Percentiles rank a stretch among this genome's conserved stretches.
These are phyloP conservation scores for Pterocarpus macrocarpus DNA, from an alignment of 306 rosid genomes.

Conservation along the genomic window DNA sequence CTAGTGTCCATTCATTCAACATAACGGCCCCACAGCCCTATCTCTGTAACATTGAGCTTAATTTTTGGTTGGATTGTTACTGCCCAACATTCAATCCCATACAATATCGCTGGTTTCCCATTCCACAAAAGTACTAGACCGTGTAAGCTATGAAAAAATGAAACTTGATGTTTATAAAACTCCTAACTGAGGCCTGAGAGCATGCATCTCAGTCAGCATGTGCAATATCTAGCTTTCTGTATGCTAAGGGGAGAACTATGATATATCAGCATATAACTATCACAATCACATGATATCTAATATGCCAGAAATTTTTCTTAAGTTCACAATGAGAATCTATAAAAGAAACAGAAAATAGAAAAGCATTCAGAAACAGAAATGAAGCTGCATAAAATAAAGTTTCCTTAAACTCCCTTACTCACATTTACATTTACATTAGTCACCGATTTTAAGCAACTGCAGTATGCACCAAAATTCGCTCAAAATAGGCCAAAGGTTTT, in stretches of 20 bases:
- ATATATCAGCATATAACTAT: background rate
- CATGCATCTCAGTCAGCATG: background rate
- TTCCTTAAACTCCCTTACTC: background rate
- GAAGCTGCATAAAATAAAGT: background rate
- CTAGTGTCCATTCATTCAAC: too few relatives aligned
- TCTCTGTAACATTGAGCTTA: too few relatives aligned
- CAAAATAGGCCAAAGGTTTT: too few relatives aligned
- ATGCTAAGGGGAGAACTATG: background rate
- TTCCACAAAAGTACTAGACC: background rate
- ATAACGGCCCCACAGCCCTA: too few relatives aligned
- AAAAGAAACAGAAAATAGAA: constrained; percentile 2
- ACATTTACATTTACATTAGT: background rate
- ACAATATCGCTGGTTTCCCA: background rate
- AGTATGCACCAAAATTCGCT: background rate
- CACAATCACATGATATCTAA: background rate
- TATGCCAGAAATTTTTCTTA: background rate
- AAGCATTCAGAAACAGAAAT: constrained; percentile 2
- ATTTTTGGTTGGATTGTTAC: too few relatives aligned
- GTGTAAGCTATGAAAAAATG: background rate
- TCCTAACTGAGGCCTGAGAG: background rate
- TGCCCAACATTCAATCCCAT: too few relatives aligned
- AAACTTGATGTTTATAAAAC: constrained; percentile 9
- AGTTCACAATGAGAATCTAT: constrained; percentile 3
- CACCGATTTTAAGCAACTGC: background rate
- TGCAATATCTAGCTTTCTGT: background rate